Evolutionary conservation across 805 yeast genomes (phyloP).

Genomic region (Candida endomychidarum): DNA sequence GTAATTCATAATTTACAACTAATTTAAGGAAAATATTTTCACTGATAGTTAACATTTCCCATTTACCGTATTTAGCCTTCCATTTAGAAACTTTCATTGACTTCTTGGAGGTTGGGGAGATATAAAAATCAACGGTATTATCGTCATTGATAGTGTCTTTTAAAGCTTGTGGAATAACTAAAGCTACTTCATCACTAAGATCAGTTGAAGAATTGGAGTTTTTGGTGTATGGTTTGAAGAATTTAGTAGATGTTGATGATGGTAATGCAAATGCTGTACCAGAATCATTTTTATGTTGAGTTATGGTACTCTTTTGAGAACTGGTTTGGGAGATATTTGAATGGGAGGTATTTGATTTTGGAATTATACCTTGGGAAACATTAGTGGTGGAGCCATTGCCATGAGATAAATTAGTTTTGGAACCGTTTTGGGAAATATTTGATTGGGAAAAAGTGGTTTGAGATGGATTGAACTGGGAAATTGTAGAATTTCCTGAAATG

Average conservation of each 20-base stretch:
- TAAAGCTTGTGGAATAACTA: slow-evolving; percentile 36
- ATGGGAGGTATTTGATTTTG: too few relatives aligned
- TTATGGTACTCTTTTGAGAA: slow-evolving; percentile 6
- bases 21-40: slow-evolving; percentile 38
- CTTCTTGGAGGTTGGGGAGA: slow-evolving; percentile 34
- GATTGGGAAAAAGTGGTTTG: slow-evolving; percentile 6
- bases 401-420: too few relatives aligned
- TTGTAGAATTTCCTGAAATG: slow-evolving; percentile 16
- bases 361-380: too few relatives aligned
- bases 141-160: slow-evolving; percentile 40
- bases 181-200: slow-evolving; percentile 12
- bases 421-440: too few relatives aligned
- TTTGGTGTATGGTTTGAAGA: slow-evolving; percentile 32
- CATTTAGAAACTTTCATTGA: slow-evolving; percentile 42
- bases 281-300: slow-evolving; percentile 15
- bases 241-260: slow-evolving; percentile 40
- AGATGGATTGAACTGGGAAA: slow-evolving; percentile 12
- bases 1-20: slow-evolving; percentile 35
- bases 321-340: too few relatives aligned
- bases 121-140: slow-evolving; percentile 36
- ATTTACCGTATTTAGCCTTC: slow-evolving; percentile 42
- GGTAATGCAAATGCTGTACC: slow-evolving; percentile 45
- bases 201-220: slow-evolving; percentile 13
- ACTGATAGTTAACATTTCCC: slow-evolving; percentile 43
- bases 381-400: too few relatives aligned